Conservation (phyloP, 129 eudicot genomes). For the Flaveria brownii region DNA sequence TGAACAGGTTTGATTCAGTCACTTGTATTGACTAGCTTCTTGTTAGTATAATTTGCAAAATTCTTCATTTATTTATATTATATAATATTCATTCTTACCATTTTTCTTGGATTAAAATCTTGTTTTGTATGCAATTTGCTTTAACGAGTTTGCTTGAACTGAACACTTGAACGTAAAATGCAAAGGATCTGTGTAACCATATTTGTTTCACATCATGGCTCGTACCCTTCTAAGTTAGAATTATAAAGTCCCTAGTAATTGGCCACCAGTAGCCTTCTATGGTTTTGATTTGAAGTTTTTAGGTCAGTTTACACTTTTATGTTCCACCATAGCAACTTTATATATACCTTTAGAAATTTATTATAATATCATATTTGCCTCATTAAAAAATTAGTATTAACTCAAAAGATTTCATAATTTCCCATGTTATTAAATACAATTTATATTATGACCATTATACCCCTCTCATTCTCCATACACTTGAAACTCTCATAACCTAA, state of each 20-base stretch:
- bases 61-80: background rate
- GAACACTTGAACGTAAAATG: background rate
- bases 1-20: conserved; percentile 72
- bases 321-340: background rate
- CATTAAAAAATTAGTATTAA: background rate
- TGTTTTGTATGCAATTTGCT: background rate
- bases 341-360: background rate
- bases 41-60: background rate
- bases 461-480: background rate
- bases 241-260: background rate
- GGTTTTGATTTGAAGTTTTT: background rate
- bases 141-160: background rate
- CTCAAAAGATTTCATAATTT: background rate
- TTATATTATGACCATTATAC: background rate
- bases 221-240: background rate
- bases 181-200: background rate
- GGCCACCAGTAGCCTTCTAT: background rate
- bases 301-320: background rate
- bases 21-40: background rate
- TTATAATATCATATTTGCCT: background rate
- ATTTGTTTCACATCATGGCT: background rate
- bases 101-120: conserved; percentile 14
- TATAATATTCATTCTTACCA: background rate
- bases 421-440: background rate
- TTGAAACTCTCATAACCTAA: background rate